Conservation (phyloP, 257 asterid species). For the Solanum medicagineum region DNA sequence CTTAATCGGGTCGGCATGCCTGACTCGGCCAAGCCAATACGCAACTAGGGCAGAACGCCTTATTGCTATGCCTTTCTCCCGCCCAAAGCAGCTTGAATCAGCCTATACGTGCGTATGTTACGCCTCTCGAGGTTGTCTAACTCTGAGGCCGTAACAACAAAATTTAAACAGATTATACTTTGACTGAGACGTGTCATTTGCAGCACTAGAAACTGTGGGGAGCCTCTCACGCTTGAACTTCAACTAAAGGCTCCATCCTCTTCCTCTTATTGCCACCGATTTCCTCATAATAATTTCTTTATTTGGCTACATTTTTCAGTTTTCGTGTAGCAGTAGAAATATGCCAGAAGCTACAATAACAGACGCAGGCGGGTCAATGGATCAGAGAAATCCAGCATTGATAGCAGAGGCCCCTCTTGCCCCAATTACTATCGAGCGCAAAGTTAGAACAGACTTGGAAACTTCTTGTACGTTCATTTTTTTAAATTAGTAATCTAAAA, state of each 20-base stretch:
- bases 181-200: conserved; percentile 3
- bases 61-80: no score
- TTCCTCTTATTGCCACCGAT: background rate
- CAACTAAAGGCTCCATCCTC: background rate
- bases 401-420: conserved; percentile 64
- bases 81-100: no score
- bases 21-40: no score
- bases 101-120: no score
- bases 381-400: conserved; percentile 30
- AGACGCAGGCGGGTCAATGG: conserved; percentile 16
- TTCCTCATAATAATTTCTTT: background rate
- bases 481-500: no score
- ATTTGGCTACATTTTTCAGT: background rate
- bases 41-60: no score
- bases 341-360: conserved; percentile 6
- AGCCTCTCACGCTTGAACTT: background rate
- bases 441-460: conserved; percentile 57
- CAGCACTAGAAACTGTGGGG: background rate
- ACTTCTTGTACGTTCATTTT: conserved; percentile 22
- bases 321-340: background rate
- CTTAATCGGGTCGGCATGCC: no score
- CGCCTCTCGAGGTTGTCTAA: no score
- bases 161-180: background rate
- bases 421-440: conserved; percentile 58
- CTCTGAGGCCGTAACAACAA: no score